A percentile compares a stretch with the other conserved stretches of the same genome.
Evolutionary conservation across 2,329 filamentous ascomycete species (phyloP).

Genomic region (Colletotrichum musicola): DNA sequence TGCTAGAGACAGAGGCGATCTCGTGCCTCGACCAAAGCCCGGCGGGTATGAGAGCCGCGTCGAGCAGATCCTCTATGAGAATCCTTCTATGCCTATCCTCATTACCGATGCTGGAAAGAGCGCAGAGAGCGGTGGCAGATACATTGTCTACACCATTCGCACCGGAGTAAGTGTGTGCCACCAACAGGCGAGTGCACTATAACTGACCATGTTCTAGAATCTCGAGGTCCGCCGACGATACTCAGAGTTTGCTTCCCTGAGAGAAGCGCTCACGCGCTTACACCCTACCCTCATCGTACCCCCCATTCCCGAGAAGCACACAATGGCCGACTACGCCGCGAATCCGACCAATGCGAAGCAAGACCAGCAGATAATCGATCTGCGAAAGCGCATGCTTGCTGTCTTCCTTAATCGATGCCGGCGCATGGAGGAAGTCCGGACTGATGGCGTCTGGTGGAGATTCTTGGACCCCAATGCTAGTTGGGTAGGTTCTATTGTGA

Average conservation of each 20-base stretch:
- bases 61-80: conserved; percentile 97
- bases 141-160: conserved; percentile 96
- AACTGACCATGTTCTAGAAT: conserved; percentile 68
- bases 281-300: conserved; percentile 97
- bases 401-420: conserved; percentile 96
- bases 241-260: conserved; percentile 93
- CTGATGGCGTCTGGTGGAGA: conserved; percentile 97
- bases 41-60: conserved; percentile 95
- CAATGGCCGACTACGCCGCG: conserved; percentile 97
- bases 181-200: conserved; percentile 2
- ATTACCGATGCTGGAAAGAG: conserved; percentile 98
- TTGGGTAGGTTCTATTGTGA: conserved; percentile 75
- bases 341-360: conserved; percentile 99
- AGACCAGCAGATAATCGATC: conserved; percentile 95
- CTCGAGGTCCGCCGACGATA: conserved; percentile 95
- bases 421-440: conserved; percentile 89
- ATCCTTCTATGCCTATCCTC: conserved; percentile 87
- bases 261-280: conserved; percentile 88
- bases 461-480: conserved; percentile 98
- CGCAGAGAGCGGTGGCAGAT: conserved; percentile 88
- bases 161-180: conserved; percentile 77
- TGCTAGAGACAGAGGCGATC: conserved; percentile 52
- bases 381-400: conserved; percentile 95
- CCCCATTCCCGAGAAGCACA: conserved; percentile 98
- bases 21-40: conserved; percentile 75